Conservation (phyloP, 768 basidiomycete species). For the Leccinellum rugosiceps region DNA sequence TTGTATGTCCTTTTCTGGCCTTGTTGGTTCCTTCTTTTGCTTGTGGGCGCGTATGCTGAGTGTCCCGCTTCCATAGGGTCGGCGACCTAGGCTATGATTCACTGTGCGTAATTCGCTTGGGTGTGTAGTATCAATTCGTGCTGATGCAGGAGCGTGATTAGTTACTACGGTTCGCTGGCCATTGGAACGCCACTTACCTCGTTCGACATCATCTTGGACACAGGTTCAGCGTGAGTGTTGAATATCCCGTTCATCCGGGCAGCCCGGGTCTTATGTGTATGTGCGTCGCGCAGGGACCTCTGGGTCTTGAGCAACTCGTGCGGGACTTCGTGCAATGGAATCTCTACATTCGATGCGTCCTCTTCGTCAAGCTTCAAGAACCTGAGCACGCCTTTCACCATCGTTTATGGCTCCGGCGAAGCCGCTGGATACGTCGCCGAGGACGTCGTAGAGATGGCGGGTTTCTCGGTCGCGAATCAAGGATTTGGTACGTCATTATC, state of each 20-base stretch:
- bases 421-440: slow-evolving; percentile 43
- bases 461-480: slow-evolving; percentile 47
- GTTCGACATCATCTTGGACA: slow-evolving; percentile 52
- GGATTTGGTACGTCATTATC: slow-evolving; percentile 35
- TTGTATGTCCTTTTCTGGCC: slow-evolving; percentile 35
- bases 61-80: slow-evolving; percentile 38
- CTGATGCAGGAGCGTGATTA: slow-evolving; percentile 5
- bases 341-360: slow-evolving; percentile 31
- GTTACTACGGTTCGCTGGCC: slow-evolving; percentile 38
- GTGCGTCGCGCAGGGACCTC: slow-evolving; percentile 38
- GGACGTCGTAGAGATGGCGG: slow-evolving; percentile 51
- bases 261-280: background rate
- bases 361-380: slow-evolving; percentile 39
- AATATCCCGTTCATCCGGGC: background rate
- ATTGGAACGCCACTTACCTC: slow-evolving; percentile 46
- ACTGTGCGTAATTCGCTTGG: slow-evolving; percentile 37
- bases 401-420: slow-evolving; percentile 47
- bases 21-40: too few relatives aligned
- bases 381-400: slow-evolving; percentile 34
- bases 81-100: slow-evolving; percentile 66
- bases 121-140: background rate
- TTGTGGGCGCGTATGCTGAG: background rate
- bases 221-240: slow-evolving; percentile 38
- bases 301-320: slow-evolving; percentile 46
- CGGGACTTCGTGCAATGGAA: slow-evolving; percentile 27